Evolutionary conservation across 108 stramenopile genomes (phyloP).

Genomic region (Nitzschia sp.): DNA sequence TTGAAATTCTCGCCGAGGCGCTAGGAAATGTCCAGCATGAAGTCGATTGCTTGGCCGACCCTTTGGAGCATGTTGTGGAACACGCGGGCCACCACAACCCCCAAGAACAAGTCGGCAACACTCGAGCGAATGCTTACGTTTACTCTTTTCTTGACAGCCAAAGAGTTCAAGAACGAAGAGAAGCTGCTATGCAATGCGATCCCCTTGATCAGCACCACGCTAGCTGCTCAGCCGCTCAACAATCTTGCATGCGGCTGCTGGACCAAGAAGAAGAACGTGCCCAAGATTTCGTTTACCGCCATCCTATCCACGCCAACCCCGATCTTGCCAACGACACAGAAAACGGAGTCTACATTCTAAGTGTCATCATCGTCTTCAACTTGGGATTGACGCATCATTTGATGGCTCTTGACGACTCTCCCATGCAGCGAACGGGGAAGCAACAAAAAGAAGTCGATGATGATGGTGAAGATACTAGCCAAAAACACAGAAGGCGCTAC

Average conservation of each 20-base stretch:
- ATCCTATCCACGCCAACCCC: neutral
- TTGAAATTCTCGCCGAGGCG: neutral
- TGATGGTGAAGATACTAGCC: neutral
- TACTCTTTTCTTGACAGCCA: neutral
- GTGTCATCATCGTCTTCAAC: constrained; percentile 8
- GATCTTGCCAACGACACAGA: neutral
- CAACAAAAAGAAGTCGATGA: neutral
- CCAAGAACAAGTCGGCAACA: too few species aligned
- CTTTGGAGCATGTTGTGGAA: neutral
- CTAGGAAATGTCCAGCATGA: neutral
- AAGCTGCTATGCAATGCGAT: neutral
- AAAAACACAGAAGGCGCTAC: neutral
- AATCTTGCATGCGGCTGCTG: neutral
- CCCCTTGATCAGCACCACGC: neutral
- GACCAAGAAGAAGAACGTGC: neutral
- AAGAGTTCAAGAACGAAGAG: neutral
- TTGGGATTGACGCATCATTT: constrained; percentile 6
- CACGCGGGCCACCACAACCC: too few species aligned
- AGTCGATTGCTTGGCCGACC: neutral
- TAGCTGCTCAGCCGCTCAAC: too few species aligned
- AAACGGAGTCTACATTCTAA: neutral
- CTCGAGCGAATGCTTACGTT: neutral
- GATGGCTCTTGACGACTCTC: neutral
- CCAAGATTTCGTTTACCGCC: neutral
- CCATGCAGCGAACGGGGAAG: too few species aligned